phyloP scores from a whole-genome alignment of 768 basidiomycete species.

The Brasilioporus rufonigricans region DNA sequence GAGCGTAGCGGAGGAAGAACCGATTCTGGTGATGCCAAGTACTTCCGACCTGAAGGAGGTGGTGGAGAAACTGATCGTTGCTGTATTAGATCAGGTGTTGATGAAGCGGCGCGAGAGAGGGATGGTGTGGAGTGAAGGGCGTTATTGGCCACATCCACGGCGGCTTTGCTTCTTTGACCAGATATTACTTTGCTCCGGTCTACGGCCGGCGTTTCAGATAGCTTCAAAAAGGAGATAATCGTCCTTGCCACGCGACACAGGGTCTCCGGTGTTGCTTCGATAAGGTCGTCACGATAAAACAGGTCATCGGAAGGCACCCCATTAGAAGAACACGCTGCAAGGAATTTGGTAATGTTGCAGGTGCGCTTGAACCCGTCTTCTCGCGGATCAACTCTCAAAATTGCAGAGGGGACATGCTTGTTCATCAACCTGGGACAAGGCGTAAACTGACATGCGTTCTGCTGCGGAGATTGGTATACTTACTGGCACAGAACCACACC shows the following conservation, averaged over 20 bases:
- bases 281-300: constrained; percentile 67
- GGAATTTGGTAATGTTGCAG: constrained; percentile 74
- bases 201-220: constrained; percentile 53
- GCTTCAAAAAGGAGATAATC: constrained; percentile 64
- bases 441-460: constrained; percentile 1
- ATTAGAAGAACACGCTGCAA: constrained; percentile 69
- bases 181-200: constrained; percentile 46
- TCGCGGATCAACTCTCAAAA: constrained; percentile 61
- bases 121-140: constrained; percentile 31
- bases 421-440: constrained; percentile 62
- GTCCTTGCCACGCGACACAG: constrained; percentile 72
- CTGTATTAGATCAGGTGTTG: constrained; percentile 56
- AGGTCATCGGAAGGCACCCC: constrained; percentile 62
- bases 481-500: constrained; percentile 90
- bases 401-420: constrained; percentile 61
- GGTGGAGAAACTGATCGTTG: constrained; percentile 40
- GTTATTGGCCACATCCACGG: constrained; percentile 31
- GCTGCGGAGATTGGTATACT: constrained; percentile 36
- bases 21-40: constrained; percentile 49
- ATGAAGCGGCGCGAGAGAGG: constrained; percentile 49
- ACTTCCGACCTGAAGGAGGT: constrained; percentile 37
- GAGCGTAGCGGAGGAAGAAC: constrained; percentile 52
- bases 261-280: constrained; percentile 55
- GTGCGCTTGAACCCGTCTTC: constrained; percentile 66
- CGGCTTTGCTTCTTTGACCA: constrained; percentile 36